phyloP scores from a whole-genome alignment of 495 filamentous ascomycete genomes.

The Penicillium pancosmium region DNA sequence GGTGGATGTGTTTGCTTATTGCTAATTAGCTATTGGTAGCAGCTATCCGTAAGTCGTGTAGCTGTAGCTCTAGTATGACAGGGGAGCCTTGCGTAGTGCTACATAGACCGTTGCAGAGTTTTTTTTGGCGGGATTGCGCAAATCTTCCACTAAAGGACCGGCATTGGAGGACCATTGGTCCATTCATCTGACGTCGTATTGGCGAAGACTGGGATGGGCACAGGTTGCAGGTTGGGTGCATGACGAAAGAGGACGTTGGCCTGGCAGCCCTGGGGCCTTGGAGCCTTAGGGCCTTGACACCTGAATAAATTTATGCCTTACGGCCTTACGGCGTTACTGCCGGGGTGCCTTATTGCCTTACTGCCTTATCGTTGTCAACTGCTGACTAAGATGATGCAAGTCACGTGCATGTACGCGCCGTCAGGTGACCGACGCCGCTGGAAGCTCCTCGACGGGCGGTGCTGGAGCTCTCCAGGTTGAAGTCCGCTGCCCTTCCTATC shows the following conservation, averaged over 20 bases:
- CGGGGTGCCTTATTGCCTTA: background rate
- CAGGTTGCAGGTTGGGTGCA: background rate
- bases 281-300: conserved; percentile 21
- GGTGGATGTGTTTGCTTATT: background rate
- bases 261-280: background rate
- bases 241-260: background rate
- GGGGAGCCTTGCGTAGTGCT: background rate
- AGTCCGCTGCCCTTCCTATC: conserved; percentile 17
- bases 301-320: conserved; percentile 14
- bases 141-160: background rate
- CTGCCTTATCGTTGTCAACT: conserved; percentile 1
- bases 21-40: background rate
- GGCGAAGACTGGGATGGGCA: background rate
- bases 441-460: conserved; percentile 37
- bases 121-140: background rate
- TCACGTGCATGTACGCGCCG: conserved; percentile 25
- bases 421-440: conserved; percentile 34
- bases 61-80: background rate
- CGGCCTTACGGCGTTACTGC: too few relatives aligned
- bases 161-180: background rate
- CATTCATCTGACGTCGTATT: conserved; percentile 1
- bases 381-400: conserved; percentile 13
- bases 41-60: background rate
- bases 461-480: conserved; percentile 32
- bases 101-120: background rate